These are phyloP conservation scores for Fusarium paranaense DNA, from an alignment of 2,329 filamentous ascomycete genomes.

Conservation along the genomic window DNA sequence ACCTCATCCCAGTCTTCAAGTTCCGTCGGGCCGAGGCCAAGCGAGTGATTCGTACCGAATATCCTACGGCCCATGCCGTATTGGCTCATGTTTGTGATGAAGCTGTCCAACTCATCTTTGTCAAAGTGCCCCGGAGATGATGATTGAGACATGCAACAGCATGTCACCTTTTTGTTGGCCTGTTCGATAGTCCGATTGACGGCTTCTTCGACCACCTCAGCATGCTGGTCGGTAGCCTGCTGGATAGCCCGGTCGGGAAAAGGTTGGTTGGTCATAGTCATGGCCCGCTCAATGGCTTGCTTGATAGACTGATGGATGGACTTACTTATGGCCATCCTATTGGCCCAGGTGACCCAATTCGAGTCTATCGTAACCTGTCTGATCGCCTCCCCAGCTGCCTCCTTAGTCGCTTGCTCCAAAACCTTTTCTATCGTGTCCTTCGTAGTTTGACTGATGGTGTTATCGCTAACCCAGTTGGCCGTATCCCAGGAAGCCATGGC, in stretches of 20 bases:
- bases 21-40: background rate
- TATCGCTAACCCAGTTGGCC: background rate
- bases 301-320: background rate
- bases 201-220: background rate
- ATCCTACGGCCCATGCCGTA: background rate
- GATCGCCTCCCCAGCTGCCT: background rate
- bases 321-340: background rate
- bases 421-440: background rate
- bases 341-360: background rate
- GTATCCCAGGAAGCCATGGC: background rate
- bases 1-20: background rate
- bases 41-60: background rate
- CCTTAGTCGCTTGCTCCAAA: background rate
- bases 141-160: background rate
- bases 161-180: background rate
- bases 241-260: background rate
- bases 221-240: background rate
- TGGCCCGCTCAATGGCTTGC: background rate
- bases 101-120: background rate
- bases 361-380: background rate
- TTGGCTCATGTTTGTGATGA: background rate
- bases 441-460: background rate
- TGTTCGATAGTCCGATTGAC: background rate
- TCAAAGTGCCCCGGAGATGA: background rate
- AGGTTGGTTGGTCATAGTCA: background rate